phyloP scores from a whole-genome alignment of 2,329 filamentous ascomycete genomes.

The Sporothrix humicola region DNA sequence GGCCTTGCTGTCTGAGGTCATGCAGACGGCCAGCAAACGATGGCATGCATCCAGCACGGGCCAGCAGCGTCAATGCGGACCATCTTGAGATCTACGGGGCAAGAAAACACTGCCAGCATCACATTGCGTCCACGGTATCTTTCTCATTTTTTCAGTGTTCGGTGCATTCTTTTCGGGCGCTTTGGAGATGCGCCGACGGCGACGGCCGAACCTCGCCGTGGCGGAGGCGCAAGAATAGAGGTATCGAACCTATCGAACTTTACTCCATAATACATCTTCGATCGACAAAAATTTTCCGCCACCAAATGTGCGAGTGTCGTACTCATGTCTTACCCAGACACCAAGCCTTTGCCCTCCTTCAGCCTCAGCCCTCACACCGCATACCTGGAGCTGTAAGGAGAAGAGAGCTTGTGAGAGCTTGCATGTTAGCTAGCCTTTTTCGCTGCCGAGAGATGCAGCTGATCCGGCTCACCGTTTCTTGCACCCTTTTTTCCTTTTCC shows the following conservation, averaged over 20 bases:
- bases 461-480: neutral
- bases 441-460: constrained; percentile 15
- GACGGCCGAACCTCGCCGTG: neutral
- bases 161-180: too few relatives aligned
- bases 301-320: neutral
- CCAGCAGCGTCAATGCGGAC: constrained; percentile 6
- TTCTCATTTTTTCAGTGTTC: neutral
- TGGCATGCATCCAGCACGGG: constrained; percentile 18
- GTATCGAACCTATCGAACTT: neutral
- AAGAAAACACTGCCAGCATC: neutral
- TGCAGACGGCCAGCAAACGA: neutral
- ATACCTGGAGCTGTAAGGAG: constrained; percentile 6
- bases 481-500: neutral
- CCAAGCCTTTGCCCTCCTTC: neutral
- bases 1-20: neutral
- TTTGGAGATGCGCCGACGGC: neutral
- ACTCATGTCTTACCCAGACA: neutral
- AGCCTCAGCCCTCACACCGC: constrained; percentile 20
- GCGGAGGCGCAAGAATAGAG: constrained; percentile 9
- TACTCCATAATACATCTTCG: neutral
- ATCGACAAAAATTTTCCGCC: constrained; percentile 1
- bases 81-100: constrained; percentile 15
- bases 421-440: constrained; percentile 7
- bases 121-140: neutral
- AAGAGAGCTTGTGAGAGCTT: neutral